Conservation (phyloP, 805 yeast genomes). For the Starmerella potacharoeniae region DNA sequence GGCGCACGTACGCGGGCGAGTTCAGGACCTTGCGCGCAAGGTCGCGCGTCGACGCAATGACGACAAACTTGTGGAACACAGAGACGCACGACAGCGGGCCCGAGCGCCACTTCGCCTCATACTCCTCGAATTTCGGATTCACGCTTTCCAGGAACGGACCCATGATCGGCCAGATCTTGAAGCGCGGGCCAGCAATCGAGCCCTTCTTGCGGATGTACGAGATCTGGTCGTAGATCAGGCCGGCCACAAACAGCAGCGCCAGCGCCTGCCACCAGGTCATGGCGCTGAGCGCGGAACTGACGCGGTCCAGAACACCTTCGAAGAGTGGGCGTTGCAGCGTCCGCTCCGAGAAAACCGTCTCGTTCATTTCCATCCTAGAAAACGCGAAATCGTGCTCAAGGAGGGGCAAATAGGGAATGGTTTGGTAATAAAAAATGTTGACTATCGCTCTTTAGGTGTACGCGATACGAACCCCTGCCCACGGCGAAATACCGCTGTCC, state of each 20-base stretch:
- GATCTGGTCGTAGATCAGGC: slow-evolving; percentile 34
- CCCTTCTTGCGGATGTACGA: slow-evolving; percentile 74
- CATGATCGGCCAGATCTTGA: slow-evolving; percentile 85
- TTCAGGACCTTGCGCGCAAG: slow-evolving; percentile 76
- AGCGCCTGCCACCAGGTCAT: slow-evolving; percentile 14
- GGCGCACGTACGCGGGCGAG: slow-evolving; percentile 81
- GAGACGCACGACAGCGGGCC: slow-evolving; percentile 95
- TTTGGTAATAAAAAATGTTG: background rate
- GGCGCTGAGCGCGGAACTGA: background rate
- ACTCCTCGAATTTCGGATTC: slow-evolving; percentile 92
- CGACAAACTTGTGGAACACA: slow-evolving; percentile 94
- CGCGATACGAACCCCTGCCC: slow-evolving; percentile 6
- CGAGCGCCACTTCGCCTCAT: slow-evolving; percentile 83
- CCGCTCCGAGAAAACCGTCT: background rate
- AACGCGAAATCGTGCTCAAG: background rate
- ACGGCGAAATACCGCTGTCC: background rate
- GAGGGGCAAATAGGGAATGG: background rate
- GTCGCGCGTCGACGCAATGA: slow-evolving; percentile 81
- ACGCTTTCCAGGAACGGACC: slow-evolving; percentile 92
- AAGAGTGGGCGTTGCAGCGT: background rate
- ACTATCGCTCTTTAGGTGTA: background rate
- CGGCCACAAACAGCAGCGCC: slow-evolving; percentile 16
- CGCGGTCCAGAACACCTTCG: background rate
- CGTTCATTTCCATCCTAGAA: slow-evolving; percentile 2
- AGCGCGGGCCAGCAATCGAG: slow-evolving; percentile 76